These are phyloP conservation scores for Eragrostis nindensis DNA, from an alignment of 176 grass and related monocot species.

Conservation along the genomic window DNA sequence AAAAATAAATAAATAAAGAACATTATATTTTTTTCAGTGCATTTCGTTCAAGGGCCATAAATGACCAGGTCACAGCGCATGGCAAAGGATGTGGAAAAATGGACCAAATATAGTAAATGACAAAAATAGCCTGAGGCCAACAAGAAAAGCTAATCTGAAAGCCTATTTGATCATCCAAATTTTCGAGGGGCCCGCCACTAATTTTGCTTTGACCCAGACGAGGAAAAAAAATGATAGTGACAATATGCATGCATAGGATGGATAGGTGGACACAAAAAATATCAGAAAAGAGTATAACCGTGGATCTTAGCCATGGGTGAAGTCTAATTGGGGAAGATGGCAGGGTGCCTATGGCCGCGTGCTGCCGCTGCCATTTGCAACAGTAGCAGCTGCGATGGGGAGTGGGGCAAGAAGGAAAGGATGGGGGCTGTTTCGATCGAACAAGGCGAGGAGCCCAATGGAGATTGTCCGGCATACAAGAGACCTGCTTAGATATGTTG, in stretches of 20 bases:
- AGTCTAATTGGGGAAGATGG: neutral
- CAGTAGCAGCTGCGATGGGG: neutral
- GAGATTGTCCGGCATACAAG: conserved; percentile 13
- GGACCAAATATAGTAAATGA: neutral
- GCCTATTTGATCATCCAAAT: neutral
- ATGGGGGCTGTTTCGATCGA: conserved; percentile 12
- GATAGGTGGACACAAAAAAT: neutral
- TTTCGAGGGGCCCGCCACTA: neutral
- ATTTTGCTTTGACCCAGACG: neutral
- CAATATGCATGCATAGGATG: neutral
- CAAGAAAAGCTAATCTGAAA: neutral
- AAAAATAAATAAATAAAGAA: neutral
- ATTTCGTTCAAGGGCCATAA: neutral
- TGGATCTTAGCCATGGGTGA: neutral
- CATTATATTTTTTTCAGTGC: neutral
- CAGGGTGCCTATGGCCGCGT: conserved; percentile 3
- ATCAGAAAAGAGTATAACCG: neutral
- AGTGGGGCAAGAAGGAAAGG: neutral
- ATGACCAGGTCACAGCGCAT: neutral
- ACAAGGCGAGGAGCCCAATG: neutral
- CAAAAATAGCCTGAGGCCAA: neutral
- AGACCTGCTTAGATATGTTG: neutral
- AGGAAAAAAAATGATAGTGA: neutral
- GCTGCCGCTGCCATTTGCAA: neutral
- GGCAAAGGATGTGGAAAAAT: neutral